Conservation (phyloP, 2,329 filamentous ascomycete genomes). For the Neofusicoccum kwambonambiense region DNA sequence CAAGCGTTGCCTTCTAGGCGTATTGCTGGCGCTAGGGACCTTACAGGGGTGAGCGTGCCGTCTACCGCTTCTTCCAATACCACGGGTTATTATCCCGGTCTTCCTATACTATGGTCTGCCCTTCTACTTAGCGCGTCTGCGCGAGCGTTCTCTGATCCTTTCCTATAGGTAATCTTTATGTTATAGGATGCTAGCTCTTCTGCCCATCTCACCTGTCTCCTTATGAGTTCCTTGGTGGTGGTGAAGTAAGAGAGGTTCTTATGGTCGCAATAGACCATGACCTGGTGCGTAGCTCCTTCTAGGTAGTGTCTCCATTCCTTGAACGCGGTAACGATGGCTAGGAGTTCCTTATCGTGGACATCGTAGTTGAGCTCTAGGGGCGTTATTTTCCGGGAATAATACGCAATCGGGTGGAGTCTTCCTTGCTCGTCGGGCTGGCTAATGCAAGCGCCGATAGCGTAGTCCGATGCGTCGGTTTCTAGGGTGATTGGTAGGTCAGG, state of each 20-base stretch:
- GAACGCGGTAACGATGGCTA: no score
- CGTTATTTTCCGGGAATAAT: background rate
- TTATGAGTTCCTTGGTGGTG: no score
- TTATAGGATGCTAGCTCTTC: background rate
- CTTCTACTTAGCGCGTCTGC: background rate
- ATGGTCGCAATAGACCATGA: no score
- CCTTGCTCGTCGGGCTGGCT: background rate
- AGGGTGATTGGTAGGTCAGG: background rate
- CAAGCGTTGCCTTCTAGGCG: background rate
- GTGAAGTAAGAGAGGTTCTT: no score
- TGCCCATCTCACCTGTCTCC: no score
- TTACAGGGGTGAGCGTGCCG: background rate
- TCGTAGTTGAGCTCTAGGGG: background rate
- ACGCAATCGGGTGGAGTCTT: background rate
- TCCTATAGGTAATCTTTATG: background rate
- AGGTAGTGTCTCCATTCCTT: background rate
- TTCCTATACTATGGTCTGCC: no score
- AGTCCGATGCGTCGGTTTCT: background rate
- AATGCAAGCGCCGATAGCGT: background rate
- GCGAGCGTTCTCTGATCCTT: background rate
- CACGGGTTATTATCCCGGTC: background rate
- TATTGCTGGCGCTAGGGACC: background rate
- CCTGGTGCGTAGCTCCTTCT: background rate
- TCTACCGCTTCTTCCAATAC: no score
- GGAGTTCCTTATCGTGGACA: no score